phyloP scores from a whole-genome alignment of 768 basidiomycete species.

The Phallus indusiatus region DNA sequence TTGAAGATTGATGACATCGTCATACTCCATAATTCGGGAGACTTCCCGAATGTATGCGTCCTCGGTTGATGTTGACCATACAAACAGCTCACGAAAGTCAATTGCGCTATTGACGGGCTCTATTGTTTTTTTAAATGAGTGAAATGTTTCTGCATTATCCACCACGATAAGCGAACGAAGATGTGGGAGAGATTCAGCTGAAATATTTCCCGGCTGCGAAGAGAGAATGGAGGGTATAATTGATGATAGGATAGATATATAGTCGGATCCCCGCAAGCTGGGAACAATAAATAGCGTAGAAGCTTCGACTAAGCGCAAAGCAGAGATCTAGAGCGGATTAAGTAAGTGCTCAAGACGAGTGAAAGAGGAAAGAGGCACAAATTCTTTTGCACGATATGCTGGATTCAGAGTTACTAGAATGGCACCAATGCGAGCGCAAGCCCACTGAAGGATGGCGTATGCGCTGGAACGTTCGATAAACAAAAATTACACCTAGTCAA shows the following conservation, averaged over 20 bases:
- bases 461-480: conserved; percentile 32
- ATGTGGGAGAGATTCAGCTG: conserved; percentile 47
- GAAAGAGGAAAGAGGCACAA: conserved; percentile 28
- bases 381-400: conserved; percentile 61
- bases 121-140: conserved; percentile 30
- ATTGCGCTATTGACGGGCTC: conserved; percentile 40
- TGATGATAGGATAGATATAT: conserved; percentile 49
- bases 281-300: conserved; percentile 69
- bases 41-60: conserved; percentile 34
- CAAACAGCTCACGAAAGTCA: conserved; percentile 63
- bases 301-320: conserved; percentile 54
- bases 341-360: not conserved
- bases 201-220: conserved; percentile 44
- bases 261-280: conserved; percentile 52
- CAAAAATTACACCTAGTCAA: not conserved
- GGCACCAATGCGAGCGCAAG: conserved; percentile 76
- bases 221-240: conserved; percentile 46
- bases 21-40: conserved; percentile 32
- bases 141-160: conserved; percentile 41
- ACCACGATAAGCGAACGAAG: conserved; percentile 59
- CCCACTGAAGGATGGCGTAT: conserved; percentile 80
- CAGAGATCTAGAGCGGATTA: conserved; percentile 30
- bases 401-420: conserved; percentile 79
- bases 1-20: conserved; percentile 75
- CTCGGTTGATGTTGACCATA: conserved; percentile 51